Conservation (phyloP, 148 eudicot species). For the Heliosperma pusillum region DNA sequence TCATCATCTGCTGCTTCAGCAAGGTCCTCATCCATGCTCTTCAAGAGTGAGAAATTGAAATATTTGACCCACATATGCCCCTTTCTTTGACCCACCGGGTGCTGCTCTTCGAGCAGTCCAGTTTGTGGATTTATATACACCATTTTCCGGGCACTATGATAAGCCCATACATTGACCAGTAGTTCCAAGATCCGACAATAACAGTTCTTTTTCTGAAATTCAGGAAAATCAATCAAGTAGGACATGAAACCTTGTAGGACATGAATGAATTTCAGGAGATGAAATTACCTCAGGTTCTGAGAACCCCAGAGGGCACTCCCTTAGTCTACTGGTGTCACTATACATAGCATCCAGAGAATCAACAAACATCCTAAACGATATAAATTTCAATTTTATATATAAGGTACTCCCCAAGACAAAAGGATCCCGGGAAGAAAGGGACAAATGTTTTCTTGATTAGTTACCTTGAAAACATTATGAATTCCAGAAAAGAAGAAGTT, state of each 20-base stretch:
- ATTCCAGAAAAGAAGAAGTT: constrained; percentile 92
- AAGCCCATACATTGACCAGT: constrained; percentile 97
- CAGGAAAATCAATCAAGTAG: neutral
- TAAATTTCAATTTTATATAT: neutral
- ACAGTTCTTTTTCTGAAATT: constrained; percentile 70
- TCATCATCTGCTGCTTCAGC: constrained; percentile 93
- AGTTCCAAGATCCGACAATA: constrained; percentile 82
- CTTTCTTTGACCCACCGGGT: constrained; percentile 64
- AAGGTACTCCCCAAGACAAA: neutral
- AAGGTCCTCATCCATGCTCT: constrained; percentile 95
- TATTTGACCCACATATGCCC: constrained; percentile 85
- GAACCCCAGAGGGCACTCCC: constrained; percentile 58
- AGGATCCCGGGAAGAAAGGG: neutral
- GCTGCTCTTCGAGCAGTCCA: constrained; percentile 78
- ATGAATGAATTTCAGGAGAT: neutral
- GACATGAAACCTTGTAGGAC: neutral
- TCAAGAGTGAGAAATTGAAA: constrained; percentile 64
- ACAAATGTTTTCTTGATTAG: neutral
- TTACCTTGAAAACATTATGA: constrained; percentile 87
- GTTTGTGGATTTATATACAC: constrained; percentile 71
- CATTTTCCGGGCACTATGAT: constrained; percentile 90
- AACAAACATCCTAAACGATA: constrained; percentile 73
- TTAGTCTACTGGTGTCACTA: constrained; percentile 39
- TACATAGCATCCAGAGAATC: constrained; percentile 81
- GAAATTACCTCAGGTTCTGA: constrained; percentile 64